Conservation (phyloP, 1,284 basidiomycete genomes). For the Ceratorhiza oryzae-sativae region DNA sequence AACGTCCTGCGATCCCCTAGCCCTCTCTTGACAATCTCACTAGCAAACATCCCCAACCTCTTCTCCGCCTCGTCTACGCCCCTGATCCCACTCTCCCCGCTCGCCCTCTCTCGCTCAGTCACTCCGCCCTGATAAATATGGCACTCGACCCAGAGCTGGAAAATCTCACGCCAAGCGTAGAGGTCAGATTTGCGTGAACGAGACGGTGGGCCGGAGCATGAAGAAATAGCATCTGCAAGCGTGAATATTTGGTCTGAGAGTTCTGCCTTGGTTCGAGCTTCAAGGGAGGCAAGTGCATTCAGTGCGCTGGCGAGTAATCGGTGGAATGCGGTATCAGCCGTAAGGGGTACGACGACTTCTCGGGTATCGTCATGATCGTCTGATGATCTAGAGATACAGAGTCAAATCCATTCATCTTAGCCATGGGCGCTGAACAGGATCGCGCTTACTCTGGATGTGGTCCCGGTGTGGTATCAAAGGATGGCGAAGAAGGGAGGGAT, state of each 20-base stretch:
- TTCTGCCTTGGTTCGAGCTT: conserved; percentile 65
- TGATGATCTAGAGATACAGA: conserved; percentile 10
- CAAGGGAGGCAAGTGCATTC: conserved; percentile 70
- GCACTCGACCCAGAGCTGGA: conserved; percentile 84
- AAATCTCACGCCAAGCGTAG: conserved; percentile 93
- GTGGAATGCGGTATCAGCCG: conserved; percentile 85
- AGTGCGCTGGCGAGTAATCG: conserved; percentile 77
- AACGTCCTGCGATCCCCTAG: conserved; percentile 66
- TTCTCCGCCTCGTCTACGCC: conserved; percentile 75
- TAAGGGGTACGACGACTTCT: conserved; percentile 82
- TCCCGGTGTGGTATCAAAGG: neutral
- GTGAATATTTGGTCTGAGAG: conserved; percentile 69
- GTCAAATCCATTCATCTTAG: neutral
- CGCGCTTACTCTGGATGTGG: neutral
- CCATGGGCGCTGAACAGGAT: neutral
- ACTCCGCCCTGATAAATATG: conserved; percentile 83
- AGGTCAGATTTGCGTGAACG: conserved; percentile 66
- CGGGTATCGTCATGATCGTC: conserved; percentile 46
- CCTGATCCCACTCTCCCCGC: conserved; percentile 29
- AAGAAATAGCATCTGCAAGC: conserved; percentile 68
- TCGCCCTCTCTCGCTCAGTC: conserved; percentile 73
- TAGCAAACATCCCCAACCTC: conserved; percentile 73
- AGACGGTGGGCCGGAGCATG: conserved; percentile 66
- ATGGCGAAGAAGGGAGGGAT: neutral
- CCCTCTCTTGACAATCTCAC: conserved; percentile 68